A percentile compares a stretch with the other conserved stretches of the same genome.
These are phyloP conservation scores for Lupinus albus DNA, from an alignment of 306 rosid genomes.

Conservation along the genomic window DNA sequence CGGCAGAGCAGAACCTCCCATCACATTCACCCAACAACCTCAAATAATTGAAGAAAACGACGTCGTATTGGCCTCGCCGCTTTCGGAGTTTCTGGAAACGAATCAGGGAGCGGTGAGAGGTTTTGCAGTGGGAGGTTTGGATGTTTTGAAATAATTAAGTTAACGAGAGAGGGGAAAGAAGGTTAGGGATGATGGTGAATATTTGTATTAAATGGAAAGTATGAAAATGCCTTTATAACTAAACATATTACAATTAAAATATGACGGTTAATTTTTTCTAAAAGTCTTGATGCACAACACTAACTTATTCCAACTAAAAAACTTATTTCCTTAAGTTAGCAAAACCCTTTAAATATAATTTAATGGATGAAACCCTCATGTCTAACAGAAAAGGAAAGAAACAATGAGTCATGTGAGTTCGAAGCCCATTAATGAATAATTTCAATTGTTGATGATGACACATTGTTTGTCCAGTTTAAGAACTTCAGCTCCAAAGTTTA, in stretches of 20 bases:
- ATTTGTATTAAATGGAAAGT: too few species aligned
- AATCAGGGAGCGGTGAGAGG: conserved; percentile 62
- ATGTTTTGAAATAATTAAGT: too few species aligned
- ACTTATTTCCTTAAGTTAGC: too few species aligned
- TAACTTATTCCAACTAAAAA: too few species aligned
- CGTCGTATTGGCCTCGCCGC: conserved; percentile 46
- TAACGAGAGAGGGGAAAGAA: too few species aligned
- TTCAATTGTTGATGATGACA: background rate
- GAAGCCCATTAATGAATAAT: conserved; percentile 22
- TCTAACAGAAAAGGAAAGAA: background rate
- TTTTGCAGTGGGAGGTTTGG: too few species aligned
- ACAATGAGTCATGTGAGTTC: conserved; percentile 40
- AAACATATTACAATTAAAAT: too few species aligned
- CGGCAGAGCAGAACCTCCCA: conserved; percentile 66
- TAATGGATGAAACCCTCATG: background rate
- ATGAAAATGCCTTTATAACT: too few species aligned
- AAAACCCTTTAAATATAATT: too few species aligned
- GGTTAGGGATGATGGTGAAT: too few species aligned
- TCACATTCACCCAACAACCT: conserved; percentile 39
- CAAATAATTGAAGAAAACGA: conserved; percentile 31
- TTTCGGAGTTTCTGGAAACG: conserved; percentile 61
- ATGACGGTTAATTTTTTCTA: too few species aligned
- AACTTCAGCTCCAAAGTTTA: conserved; percentile 14
- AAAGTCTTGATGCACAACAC: too few species aligned
- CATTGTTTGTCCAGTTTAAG: conserved; percentile 22